These are phyloP conservation scores for Inga leiocalycina DNA, from an alignment of 306 rosid genomes.

Conservation along the genomic window DNA sequence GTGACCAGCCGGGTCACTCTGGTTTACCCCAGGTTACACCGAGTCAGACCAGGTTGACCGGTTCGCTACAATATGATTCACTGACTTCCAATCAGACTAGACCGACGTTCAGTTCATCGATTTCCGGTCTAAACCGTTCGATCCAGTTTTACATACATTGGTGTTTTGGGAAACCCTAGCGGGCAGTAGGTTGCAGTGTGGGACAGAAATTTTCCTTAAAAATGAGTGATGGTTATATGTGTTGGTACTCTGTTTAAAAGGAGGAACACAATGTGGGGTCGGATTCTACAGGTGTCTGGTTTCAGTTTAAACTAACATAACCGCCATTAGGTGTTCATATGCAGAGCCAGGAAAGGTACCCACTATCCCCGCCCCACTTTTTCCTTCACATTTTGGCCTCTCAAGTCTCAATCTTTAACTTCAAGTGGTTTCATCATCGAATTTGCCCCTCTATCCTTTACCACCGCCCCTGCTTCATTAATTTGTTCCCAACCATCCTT, in stretches of 20 bases:
- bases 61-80: too few species aligned
- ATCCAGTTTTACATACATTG: too few species aligned
- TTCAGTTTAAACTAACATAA: conserved; percentile 32
- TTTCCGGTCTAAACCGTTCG: too few species aligned
- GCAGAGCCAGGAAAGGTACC: conserved; percentile 7
- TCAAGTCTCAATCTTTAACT: conserved; percentile 32
- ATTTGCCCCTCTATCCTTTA: conserved; percentile 22
- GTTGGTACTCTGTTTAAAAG: background rate
- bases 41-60: too few species aligned
- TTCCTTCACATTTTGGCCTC: conserved; percentile 18
- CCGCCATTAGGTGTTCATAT: conserved; percentile 15
- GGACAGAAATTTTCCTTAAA: conserved; percentile 14
- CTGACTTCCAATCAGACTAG: too few species aligned
- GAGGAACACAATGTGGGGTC: conserved; percentile 27
- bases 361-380: conserved; percentile 10
- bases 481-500: background rate
- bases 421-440: conserved; percentile 19
- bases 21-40: too few species aligned
- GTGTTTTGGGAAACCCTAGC: conserved; percentile 12
- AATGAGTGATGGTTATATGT: conserved; percentile 11
- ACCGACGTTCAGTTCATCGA: too few species aligned
- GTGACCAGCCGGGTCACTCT: too few species aligned
- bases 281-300: conserved; percentile 37
- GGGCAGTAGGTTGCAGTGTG: conserved; percentile 4
- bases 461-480: conserved; percentile 6